Evolutionary conservation across 2,329 filamentous ascomycete genomes (phyloP), one percentile per base, ranked within the genome.

Genomic region (Ceratocystis colombiana): DNA sequence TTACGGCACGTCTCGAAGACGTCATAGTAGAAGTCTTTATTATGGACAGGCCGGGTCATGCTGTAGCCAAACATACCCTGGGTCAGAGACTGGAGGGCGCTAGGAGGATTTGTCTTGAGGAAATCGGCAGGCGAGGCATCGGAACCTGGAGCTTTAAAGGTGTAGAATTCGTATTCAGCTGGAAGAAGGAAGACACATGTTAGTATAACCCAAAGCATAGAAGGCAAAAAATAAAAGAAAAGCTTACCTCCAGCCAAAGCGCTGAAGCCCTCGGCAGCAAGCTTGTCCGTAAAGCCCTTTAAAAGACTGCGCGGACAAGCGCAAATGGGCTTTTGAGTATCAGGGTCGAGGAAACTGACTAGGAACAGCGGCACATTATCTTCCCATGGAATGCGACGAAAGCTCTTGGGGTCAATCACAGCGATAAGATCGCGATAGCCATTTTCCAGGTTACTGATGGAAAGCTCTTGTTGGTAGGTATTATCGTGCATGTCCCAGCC

Each of bases 31-130:
- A 93, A 96, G 53, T 94, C 89, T 76, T 95, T 86, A 75, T 96
- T 96, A 73, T 95, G 90, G 1, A 92, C 84, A 0, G 92, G 89
- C 25, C 91, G 82, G 8, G 89, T 96, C 70, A 96, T 79, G 69
- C 89, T 94, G 79, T 96, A 96, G 68, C 91, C 92, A 72, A 96
- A 96, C 92, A 96, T 96, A 72, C 92, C 92, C 73, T 96, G 89
- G 7, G 92, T 96, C 63, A 96, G 78, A 28, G 88, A 80, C 0
- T 90, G 90, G 7, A 96, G 82, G n/a, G 84, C 76, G 62, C 87
- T 79, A 15, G 88, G 84, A 0, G 89, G 82, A 74, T 95, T 90
- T 5, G 87, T 78, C 72, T 84, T 81, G 46, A 95, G 82, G 74
- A 89, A 96, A 6, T 81, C 77, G 28, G 90, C 88, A 0, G 90